Percentiles rank a stretch among this genome's conserved stretches.
These are phyloP conservation scores for Chaetothyriales sp. DNA, from an alignment of 2,329 filamentous ascomycete genomes.

Conservation along the genomic window DNA sequence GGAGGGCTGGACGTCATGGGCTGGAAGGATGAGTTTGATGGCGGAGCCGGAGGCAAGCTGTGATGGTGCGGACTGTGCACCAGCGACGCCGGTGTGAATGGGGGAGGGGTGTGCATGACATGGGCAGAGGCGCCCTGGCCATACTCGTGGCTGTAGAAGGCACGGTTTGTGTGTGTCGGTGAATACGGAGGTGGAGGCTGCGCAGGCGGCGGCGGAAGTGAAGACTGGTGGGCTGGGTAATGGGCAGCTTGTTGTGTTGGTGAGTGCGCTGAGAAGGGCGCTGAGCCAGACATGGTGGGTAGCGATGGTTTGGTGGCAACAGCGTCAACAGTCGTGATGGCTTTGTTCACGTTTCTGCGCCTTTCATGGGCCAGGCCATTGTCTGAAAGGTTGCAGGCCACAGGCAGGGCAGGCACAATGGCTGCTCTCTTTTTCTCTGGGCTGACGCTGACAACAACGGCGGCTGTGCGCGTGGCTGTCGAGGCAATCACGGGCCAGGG, in stretches of 20 bases:
- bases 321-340: not conserved
- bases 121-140: constrained; percentile 17
- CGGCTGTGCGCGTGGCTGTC: not conserved
- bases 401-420: not conserved
- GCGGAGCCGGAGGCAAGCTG: constrained; percentile 20
- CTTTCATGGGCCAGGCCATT: no score
- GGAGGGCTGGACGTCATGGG: constrained; percentile 13
- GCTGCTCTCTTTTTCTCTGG: no score
- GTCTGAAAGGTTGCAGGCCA: not conserved
- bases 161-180: constrained; percentile 29
- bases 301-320: no score
- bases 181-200: constrained; percentile 31
- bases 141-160: constrained; percentile 31
- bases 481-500: no score
- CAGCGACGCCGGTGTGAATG: constrained; percentile 24
- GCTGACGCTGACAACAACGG: not conserved
- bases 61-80: constrained; percentile 29
- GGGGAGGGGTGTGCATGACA: constrained; percentile 31
- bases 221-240: not conserved
- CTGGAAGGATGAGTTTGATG: constrained; percentile 9
- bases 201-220: constrained; percentile 14
- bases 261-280: constrained; percentile 33
- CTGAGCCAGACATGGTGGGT: constrained; percentile 14
- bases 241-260: constrained; percentile 26
- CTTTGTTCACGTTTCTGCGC: not conserved